Evolutionary conservation across 345 rosid species (phyloP).

Genomic region (Linum lewisii): DNA sequence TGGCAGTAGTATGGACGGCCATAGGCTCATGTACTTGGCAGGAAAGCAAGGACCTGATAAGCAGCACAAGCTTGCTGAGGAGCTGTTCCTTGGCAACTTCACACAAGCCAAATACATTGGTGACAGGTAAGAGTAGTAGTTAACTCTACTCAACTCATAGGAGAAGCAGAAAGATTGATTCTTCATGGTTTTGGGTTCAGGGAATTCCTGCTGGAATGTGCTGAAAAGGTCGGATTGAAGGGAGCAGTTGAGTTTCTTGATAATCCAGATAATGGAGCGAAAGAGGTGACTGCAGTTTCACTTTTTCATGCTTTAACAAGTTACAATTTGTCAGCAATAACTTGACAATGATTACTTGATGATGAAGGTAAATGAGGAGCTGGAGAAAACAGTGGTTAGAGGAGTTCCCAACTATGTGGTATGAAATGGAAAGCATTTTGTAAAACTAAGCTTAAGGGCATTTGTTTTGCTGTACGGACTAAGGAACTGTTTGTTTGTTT

Average conservation of each 20-base stretch:
- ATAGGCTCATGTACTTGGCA: conserved; percentile 66
- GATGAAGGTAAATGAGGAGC: conserved; percentile 63
- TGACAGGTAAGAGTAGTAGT: conserved; percentile 36
- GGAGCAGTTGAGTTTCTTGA: conserved; percentile 77
- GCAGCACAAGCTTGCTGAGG: conserved; percentile 74
- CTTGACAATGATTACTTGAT: conserved; percentile 5
- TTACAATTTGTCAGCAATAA: neutral
- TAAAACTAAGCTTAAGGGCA: no score
- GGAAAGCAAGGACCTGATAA: conserved; percentile 52
- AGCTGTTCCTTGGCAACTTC: conserved; percentile 75
- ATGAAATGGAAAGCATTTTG: conserved; percentile 6
- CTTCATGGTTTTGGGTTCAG: conserved; percentile 24
- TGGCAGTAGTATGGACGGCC: conserved; percentile 76
- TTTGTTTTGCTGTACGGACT: neutral
- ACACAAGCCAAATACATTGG: conserved; percentile 76
- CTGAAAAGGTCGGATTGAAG: conserved; percentile 59
- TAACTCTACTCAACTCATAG: no score
- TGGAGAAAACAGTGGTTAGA: conserved; percentile 35
- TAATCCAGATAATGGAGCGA: conserved; percentile 50
- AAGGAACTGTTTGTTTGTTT: neutral
- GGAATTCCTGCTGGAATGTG: conserved; percentile 70
- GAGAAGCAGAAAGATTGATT: no score
- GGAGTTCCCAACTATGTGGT: conserved; percentile 88
- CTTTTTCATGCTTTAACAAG: neutral
- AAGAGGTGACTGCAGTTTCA: neutral